phyloP scores from a whole-genome alignment of 306 rosid species.

The Pterocarpus macrocarpus region DNA sequence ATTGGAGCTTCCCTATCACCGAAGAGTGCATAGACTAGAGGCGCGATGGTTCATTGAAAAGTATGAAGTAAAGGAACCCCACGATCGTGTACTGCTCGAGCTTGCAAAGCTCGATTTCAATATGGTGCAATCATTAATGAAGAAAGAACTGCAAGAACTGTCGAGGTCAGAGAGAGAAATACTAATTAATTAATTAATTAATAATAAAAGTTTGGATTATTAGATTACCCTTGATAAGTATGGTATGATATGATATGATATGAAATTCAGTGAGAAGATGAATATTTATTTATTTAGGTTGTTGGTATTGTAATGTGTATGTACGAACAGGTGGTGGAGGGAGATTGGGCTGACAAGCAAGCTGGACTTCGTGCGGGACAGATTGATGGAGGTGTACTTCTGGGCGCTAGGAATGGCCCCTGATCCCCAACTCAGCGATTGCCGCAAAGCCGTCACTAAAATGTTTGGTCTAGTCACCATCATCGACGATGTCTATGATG shows the following conservation, averaged over 20 bases:
- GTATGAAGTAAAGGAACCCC: constrained; percentile 27
- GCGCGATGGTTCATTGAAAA: constrained; percentile 54
- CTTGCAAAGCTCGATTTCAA: constrained; percentile 58
- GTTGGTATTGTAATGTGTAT: no score
- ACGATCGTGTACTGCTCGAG: constrained; percentile 43
- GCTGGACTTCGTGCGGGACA: constrained; percentile 51
- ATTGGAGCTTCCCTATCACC: constrained; percentile 54
- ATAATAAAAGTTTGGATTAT: no score
- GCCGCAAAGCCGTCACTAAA: constrained; percentile 52
- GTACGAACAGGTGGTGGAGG: constrained; percentile 51
- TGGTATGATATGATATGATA: no score
- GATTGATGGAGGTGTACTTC: constrained; percentile 51
- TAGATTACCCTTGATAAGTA: no score
- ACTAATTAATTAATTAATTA: no score
- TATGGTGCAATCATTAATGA: constrained; percentile 44
- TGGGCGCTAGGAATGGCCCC: constrained; percentile 47
- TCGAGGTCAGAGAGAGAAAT: constrained; percentile 17
- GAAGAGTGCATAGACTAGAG: constrained; percentile 51
- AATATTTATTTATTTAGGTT: no score
- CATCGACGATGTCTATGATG: constrained; percentile 57
- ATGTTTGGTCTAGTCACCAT: constrained; percentile 40
- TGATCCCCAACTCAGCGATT: constrained; percentile 38
- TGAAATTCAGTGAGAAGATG: no score
- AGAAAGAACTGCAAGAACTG: constrained; percentile 44
- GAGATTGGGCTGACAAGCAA: constrained; percentile 50